A percentile compares a stretch with the other conserved stretches of the same genome.
Evolutionary conservation across 2,329 filamentous ascomycete genomes (phyloP).

Genomic region (Aaosphaeria pasadenensis): DNA sequence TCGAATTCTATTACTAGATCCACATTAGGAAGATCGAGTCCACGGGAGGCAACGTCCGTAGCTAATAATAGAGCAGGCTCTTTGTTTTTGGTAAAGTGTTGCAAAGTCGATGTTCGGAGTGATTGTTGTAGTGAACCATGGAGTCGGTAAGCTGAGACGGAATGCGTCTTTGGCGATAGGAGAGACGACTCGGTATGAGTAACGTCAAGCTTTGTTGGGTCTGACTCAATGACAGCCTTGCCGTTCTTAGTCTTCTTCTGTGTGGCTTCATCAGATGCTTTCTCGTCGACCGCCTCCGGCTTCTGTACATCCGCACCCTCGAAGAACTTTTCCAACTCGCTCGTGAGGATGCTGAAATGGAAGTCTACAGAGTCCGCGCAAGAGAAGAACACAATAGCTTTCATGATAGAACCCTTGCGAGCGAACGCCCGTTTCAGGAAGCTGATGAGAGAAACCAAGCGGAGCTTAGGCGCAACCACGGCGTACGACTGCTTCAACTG

Average conservation of each 20-base stretch:
- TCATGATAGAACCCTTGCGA: conserved; percentile 88
- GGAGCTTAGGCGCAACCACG: conserved; percentile 82
- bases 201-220: conserved; percentile 40
- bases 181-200: conserved; percentile 69
- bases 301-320: not conserved
- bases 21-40: conserved; percentile 91
- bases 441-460: conserved; percentile 82
- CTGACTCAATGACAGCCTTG: conserved; percentile 39
- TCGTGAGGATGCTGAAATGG: conserved; percentile 79
- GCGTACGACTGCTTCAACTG: conserved; percentile 92
- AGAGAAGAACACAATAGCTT: conserved; percentile 93
- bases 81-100: conserved; percentile 70
- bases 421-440: conserved; percentile 85
- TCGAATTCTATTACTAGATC: conserved; percentile 96
- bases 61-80: conserved; percentile 82
- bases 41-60: conserved; percentile 92
- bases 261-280: not conserved
- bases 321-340: conserved; percentile 17
- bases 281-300: conserved; percentile 2
- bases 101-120: conserved; percentile 80
- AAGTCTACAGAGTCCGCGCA: conserved; percentile 97
- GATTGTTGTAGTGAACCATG: conserved; percentile 90
- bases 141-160: conserved; percentile 77
- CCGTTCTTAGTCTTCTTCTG: conserved; percentile 28
- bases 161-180: conserved; percentile 72